These are phyloP conservation scores for Cyberlindnera nakhonratchasimensis DNA, from an alignment of 805 yeast genomes.

Conservation along the genomic window DNA sequence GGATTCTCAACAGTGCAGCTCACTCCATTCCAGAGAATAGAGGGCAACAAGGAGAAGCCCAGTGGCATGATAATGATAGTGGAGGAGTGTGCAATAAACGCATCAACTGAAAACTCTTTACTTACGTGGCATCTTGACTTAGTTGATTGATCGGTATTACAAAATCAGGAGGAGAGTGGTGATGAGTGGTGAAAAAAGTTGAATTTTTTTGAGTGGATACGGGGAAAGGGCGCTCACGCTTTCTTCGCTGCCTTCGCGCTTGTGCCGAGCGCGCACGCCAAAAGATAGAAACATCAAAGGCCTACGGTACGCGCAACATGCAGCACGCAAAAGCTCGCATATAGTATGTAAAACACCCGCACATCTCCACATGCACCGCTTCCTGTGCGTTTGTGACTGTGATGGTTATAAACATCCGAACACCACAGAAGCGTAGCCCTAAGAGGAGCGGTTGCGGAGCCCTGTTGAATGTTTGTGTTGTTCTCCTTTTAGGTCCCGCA, in stretches of 20 bases:
- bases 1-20: slow-evolving; percentile 1
- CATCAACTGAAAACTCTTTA: slow-evolving; percentile 3
- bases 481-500: too few species aligned
- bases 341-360: slow-evolving; percentile 2
- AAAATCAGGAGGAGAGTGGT: neutral
- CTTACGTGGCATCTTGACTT: slow-evolving; percentile 32
- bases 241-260: too few species aligned
- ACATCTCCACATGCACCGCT: slow-evolving; percentile 1
- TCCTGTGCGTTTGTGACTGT: slow-evolving; percentile 5
- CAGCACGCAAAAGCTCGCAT: neutral
- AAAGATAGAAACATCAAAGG: too few species aligned
- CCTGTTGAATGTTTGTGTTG: slow-evolving; percentile 7
- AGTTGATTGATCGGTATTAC: slow-evolving; percentile 5
- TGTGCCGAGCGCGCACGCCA: too few species aligned
- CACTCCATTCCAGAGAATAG: neutral
- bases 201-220: neutral
- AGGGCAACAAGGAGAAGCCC: slow-evolving; percentile 2
- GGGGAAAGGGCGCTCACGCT: neutral
- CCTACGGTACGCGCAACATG: neutral
- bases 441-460: slow-evolving; percentile 2
- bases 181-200: slow-evolving; percentile 4
- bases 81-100: neutral
- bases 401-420: neutral
- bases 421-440: neutral
- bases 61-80: slow-evolving; percentile 7